Conservation (phyloP, 2,329 filamentous ascomycete genomes). For the Aspergillus candidus region DNA sequence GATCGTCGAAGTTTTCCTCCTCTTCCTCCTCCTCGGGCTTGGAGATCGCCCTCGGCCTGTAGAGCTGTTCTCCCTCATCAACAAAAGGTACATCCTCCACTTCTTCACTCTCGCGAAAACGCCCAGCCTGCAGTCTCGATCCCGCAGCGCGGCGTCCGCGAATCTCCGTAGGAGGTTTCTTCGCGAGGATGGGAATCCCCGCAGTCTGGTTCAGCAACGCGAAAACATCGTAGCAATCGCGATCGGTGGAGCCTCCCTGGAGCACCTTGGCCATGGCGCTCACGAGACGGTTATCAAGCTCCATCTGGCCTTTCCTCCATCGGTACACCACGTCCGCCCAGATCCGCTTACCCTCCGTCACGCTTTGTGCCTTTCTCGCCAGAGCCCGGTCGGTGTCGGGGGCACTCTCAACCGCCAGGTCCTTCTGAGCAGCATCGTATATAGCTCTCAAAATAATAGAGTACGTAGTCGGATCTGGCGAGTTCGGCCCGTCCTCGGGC, state of each 20-base stretch:
- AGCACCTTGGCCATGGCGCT: constrained; percentile 75
- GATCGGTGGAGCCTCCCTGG: constrained; percentile 53
- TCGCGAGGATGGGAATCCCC: constrained; percentile 52
- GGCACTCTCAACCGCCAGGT: constrained; percentile 24
- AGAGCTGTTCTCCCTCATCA: constrained; percentile 17
- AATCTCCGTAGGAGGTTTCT: constrained; percentile 17
- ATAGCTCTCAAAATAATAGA: constrained; percentile 77
- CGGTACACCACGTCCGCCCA: constrained; percentile 75
- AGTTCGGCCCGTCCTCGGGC: constrained; percentile 55
- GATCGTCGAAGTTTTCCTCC: constrained; percentile 22
- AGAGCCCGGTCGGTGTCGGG: constrained; percentile 24
- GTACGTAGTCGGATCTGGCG: constrained; percentile 69
- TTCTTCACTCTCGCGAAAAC: neutral
- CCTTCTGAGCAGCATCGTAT: constrained; percentile 41
- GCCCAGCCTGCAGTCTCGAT: neutral
- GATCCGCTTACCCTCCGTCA: constrained; percentile 64
- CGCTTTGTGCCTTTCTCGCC: constrained; percentile 31
- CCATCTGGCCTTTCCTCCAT: constrained; percentile 65
- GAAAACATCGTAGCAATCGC: constrained; percentile 66
- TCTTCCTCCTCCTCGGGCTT: constrained; percentile 15
- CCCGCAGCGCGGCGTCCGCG: constrained; percentile 2
- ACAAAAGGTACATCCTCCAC: constrained; percentile 28
- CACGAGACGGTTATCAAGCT: constrained; percentile 72
- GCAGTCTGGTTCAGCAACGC: constrained; percentile 76
- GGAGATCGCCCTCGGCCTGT: constrained; percentile 15